Evolutionary conservation across 169 alveolate genomes (phyloP).

Genomic region (Plasmodium berghei): DNA sequence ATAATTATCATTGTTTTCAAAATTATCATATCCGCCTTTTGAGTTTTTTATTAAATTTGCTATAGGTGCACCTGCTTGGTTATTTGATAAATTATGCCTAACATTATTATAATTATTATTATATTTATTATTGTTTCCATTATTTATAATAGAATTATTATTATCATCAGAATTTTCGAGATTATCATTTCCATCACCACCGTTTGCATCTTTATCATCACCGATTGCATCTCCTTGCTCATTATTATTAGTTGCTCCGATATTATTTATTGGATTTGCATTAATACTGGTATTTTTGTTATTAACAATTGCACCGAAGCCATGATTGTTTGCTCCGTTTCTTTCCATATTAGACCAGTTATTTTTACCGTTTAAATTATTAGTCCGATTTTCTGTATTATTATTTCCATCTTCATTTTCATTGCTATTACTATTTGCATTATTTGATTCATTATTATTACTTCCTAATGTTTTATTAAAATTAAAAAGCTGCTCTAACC

Average conservation of each 20-base stretch:
- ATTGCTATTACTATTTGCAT: background rate
- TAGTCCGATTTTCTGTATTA: slow-evolving; percentile 2
- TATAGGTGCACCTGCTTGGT: slow-evolving; percentile 14
- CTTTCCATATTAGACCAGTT: slow-evolving; percentile 29
- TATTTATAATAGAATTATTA: background rate
- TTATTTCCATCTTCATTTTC: background rate
- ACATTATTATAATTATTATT: slow-evolving; percentile 14
- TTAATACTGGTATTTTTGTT: slow-evolving; percentile 6
- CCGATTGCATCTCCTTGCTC: background rate
- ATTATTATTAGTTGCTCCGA: background rate
- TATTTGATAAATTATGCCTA: slow-evolving; percentile 21
- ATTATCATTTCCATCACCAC: background rate
- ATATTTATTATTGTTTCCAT: slow-evolving; percentile 9
- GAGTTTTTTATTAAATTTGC: slow-evolving; percentile 48
- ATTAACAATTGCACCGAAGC: slow-evolving; percentile 1
- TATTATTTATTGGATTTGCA: background rate
- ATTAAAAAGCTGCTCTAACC: slow-evolving; percentile 67
- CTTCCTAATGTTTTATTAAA: slow-evolving; percentile 34
- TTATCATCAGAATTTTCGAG: background rate
- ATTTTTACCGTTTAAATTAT: slow-evolving; percentile 11
- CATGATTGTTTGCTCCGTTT: background rate
- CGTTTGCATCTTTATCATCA: background rate
- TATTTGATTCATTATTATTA: background rate
- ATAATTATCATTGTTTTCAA: slow-evolving; percentile 49
- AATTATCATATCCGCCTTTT: slow-evolving; percentile 24